Evolutionary conservation across 73 alveolate genomes (phyloP).

Genomic region (Tetrahymena elliotti): DNA sequence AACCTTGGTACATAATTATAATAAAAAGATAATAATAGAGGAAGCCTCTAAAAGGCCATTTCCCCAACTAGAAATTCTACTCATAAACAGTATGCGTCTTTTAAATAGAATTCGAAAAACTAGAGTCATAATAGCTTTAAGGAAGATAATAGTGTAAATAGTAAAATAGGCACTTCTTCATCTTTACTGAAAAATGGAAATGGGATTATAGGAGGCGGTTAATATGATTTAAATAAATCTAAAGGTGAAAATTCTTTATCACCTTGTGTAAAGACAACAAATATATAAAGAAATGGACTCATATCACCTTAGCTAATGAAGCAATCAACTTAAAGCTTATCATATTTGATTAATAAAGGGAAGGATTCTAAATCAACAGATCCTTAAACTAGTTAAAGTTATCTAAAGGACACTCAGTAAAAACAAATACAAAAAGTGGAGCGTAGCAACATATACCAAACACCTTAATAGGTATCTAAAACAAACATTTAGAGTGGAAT

Average conservation of each 20-base stretch:
- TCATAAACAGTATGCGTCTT: not conserved
- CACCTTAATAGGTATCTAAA: not conserved
- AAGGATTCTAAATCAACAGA: not conserved
- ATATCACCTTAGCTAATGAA: not conserved
- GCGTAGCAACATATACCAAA: not conserved
- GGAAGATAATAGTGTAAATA: not conserved
- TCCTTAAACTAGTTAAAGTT: not conserved
- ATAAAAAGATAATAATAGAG: not conserved
- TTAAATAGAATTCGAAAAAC: not conserved
- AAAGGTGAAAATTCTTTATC: not conserved
- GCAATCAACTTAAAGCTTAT: not conserved
- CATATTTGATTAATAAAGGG: not conserved
- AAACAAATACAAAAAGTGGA: not conserved
- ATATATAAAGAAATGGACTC: not conserved
- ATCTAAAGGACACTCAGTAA: not conserved
- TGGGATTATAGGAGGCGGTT: not conserved
- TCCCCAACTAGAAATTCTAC: not conserved
- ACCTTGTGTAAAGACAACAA: not conserved
- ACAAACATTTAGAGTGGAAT: not conserved
- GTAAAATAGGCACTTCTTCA: not conserved
- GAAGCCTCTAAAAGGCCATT: not conserved
- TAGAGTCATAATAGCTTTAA: not conserved
- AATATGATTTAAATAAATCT: not conserved
- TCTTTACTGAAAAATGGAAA: not conserved
- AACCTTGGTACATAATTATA: not conserved